These are phyloP conservation scores for Phytophthora ramorum DNA, from an alignment of 352 stramenopile genomes.

Conservation along the genomic window DNA sequence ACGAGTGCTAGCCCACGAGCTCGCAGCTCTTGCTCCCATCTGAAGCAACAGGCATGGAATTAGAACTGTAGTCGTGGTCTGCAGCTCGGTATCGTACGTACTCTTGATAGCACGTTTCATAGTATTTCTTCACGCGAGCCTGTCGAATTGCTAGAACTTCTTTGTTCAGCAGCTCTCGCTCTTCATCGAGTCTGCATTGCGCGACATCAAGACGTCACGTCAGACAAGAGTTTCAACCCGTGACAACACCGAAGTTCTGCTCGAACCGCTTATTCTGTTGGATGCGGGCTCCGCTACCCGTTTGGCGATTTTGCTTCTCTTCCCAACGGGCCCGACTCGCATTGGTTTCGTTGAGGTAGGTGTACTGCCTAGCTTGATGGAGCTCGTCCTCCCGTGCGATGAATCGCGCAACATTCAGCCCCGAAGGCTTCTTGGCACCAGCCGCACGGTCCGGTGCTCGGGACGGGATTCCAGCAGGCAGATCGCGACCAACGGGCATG, in stretches of 20 bases:
- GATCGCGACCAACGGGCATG: slow-evolving; percentile 63
- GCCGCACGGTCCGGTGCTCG: slow-evolving; percentile 22
- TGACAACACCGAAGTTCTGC: background rate
- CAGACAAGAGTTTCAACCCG: slow-evolving; percentile 1
- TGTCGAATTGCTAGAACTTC: slow-evolving; percentile 69
- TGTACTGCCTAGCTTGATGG: slow-evolving; percentile 66
- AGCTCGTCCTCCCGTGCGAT: slow-evolving; percentile 82
- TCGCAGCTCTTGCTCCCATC: slow-evolving; percentile 77
- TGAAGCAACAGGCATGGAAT: slow-evolving; percentile 8
- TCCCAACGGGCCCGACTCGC: slow-evolving; percentile 73
- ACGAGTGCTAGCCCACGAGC: slow-evolving; percentile 76
- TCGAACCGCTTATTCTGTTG: slow-evolving; percentile 68
- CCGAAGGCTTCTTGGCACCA: slow-evolving; percentile 45
- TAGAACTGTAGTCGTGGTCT: background rate
- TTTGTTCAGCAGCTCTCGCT: slow-evolving; percentile 83
- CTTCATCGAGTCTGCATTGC: slow-evolving; percentile 57
- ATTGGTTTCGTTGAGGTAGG: slow-evolving; percentile 52
- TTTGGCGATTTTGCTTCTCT: slow-evolving; percentile 73
- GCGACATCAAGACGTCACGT: background rate
- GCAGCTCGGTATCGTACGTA: slow-evolving; percentile 20
- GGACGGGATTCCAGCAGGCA: slow-evolving; percentile 59
- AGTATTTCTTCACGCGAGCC: slow-evolving; percentile 76
- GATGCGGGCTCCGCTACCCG: slow-evolving; percentile 52
- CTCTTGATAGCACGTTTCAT: slow-evolving; percentile 79
- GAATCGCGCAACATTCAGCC: slow-evolving; percentile 76